Conservation (phyloP, 2,329 filamentous ascomycete species). For the Alternaria conjuncta region DNA sequence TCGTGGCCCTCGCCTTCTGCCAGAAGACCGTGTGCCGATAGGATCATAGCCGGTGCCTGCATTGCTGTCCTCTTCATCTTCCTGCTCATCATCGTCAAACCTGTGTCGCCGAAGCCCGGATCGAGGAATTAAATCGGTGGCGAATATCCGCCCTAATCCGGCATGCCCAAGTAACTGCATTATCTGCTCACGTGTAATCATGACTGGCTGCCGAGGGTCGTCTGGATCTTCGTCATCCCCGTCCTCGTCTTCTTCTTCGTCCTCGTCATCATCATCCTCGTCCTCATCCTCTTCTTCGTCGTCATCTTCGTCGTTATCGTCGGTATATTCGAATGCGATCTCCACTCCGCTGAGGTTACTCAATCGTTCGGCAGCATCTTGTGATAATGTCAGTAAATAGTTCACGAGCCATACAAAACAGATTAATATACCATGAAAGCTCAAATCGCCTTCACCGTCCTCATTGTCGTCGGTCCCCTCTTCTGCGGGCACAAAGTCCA, state of each 20-base stretch:
- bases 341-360: constrained; percentile 51
- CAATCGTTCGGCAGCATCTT: constrained; percentile 52
- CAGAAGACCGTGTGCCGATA: constrained; percentile 43
- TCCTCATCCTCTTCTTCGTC: constrained; percentile 15
- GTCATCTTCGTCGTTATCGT: constrained; percentile 45
- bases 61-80: constrained; percentile 50
- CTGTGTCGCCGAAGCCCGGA: constrained; percentile 18
- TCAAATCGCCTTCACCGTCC: constrained; percentile 45
- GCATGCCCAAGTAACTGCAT: constrained; percentile 61
- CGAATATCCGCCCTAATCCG: constrained; percentile 61
- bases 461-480: constrained; percentile 50
- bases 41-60: constrained; percentile 43
- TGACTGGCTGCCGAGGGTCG: constrained; percentile 31
- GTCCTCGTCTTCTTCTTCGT: constrained; percentile 33
- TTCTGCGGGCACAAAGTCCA: constrained; percentile 57
- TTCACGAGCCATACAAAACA: neutral
- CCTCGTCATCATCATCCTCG: constrained; percentile 42
- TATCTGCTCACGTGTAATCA: constrained; percentile 59
- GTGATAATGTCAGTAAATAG: neutral
- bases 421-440: constrained; percentile 42
- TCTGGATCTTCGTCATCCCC: constrained; percentile 31
- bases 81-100: constrained; percentile 47
- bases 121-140: constrained; percentile 36
- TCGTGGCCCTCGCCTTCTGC: constrained; percentile 51
- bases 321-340: constrained; percentile 51